Base-by-base conservation (phyloP, 208 protist species). In the Acanthamoeba culbertsoni region DNA sequence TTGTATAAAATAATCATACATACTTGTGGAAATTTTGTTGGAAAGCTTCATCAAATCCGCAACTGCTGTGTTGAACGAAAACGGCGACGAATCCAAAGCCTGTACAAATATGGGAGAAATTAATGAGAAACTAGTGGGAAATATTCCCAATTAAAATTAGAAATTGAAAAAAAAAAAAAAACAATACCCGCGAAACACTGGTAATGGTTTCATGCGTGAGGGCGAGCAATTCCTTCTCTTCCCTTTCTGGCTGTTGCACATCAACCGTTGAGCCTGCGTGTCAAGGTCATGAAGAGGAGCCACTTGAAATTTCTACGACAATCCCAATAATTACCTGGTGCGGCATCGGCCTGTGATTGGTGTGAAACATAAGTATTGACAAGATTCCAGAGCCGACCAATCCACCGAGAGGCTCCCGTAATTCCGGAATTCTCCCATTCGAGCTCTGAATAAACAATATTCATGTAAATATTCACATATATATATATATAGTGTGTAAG, bases 371-470 rank as follows among this genome's bases (percentile, higher is more conserved):
- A 82, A 2, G 65, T 31, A 20, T 82, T 92, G 45, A 82, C 88
- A 35, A 93, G 75, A 35, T 86, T 93, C 73, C 75, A 86, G 7
- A 93, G 37, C 26, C 90, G 57, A 14, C 51, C 35, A 12, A 95
- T 57, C 62, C 91, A 95, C 26, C 94, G 91, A n/a, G n/a, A 26
- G 63, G 86, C 73, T 14, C 94, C 94, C 7, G 77, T 28, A 23
- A 96, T 92, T 33, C 48, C 86, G 10, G 37, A 20, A 20, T 86
- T 59, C 31, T 95, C 94, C 95, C 95, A 97, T 40, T 96, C 94
- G 0, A 97, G 86, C 46, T 92, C 95, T 46, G 65, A 8, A 33
- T 37, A 68, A 7, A 33, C 26, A n/a, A 68, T 10, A 68, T 10
- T 7, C 59, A 68, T 8, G 23, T 8, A 8, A 26, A 68, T 37